These are phyloP conservation scores for Curvularia hawaiiensis DNA, from an alignment of 2,329 filamentous ascomycete species.

Conservation along the genomic window DNA sequence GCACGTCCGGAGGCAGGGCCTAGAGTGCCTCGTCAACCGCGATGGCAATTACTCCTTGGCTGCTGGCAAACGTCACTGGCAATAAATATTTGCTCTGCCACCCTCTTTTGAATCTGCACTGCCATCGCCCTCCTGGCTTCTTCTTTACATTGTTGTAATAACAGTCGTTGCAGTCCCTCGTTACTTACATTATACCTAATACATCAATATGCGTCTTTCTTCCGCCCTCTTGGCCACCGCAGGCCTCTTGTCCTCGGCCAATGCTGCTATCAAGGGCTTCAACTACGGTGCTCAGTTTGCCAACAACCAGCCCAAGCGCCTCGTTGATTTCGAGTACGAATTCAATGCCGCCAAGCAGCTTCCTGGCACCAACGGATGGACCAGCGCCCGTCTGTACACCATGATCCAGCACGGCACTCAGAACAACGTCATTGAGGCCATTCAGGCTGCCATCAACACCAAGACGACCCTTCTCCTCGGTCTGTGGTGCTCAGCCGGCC, in stretches of 20 bases:
- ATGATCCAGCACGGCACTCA: slow-evolving; percentile 72
- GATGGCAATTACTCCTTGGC: slow-evolving; percentile 10
- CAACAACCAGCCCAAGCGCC: slow-evolving; percentile 63
- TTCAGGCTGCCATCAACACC: slow-evolving; percentile 82
- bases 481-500: slow-evolving; percentile 78
- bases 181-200: slow-evolving; percentile 4
- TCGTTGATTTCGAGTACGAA: slow-evolving; percentile 71
- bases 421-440: slow-evolving; percentile 68
- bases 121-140: slow-evolving; percentile 5
- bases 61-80: slow-evolving; percentile 24
- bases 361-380: slow-evolving; percentile 63
- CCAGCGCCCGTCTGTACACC: slow-evolving; percentile 74
- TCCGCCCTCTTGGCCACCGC: slow-evolving; percentile 45
- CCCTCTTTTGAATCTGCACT: slow-evolving; percentile 9
- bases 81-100: slow-evolving; percentile 21
- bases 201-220: slow-evolving; percentile 41
- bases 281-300: slow-evolving; percentile 72
- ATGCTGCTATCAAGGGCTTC: slow-evolving; percentile 62
- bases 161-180: background rate
- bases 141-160: slow-evolving; percentile 14
- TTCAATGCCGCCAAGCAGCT: slow-evolving; percentile 70
- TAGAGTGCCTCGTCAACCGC: background rate
- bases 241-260: slow-evolving; percentile 48
- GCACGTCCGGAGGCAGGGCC: slow-evolving; percentile 20
- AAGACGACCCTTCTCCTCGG: slow-evolving; percentile 80